These are phyloP conservation scores for Brasenia schreberi DNA, from an alignment of 164 flowering plant species.

Conservation along the genomic window DNA sequence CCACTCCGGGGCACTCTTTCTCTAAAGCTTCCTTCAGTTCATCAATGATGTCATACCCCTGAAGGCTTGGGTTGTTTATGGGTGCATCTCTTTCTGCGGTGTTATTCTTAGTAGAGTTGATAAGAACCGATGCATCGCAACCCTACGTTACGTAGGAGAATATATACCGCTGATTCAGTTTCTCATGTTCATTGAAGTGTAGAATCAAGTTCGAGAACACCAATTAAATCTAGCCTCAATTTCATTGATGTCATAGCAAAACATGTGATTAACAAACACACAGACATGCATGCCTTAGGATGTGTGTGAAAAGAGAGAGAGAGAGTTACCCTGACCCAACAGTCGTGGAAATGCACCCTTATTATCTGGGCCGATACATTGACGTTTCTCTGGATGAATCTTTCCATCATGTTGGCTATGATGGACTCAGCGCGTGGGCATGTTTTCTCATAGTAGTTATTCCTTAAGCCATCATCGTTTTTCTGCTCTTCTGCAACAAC, in stretches of 20 bases:
- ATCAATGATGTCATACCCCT: too few relatives aligned
- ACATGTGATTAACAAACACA: too few relatives aligned
- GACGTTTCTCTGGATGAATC: conserved; percentile 10
- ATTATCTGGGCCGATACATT: conserved; percentile 19
- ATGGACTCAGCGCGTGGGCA: conserved; percentile 20
- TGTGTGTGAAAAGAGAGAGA: too few relatives aligned
- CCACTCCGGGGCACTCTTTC: too few relatives aligned
- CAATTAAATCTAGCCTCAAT: too few relatives aligned
- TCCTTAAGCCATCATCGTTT: background rate
- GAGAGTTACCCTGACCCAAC: conserved; percentile 14
- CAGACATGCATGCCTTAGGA: background rate
- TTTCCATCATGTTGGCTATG: conserved; percentile 8
- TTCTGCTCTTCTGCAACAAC: too few relatives aligned
- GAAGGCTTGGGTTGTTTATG: too few relatives aligned
- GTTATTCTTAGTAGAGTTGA: conserved; percentile 12
- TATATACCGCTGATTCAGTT: too few relatives aligned
- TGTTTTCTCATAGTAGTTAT: background rate
- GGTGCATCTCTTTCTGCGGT: conserved; percentile 20
- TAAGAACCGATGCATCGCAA: conserved; percentile 24
- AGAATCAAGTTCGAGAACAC: too few relatives aligned
- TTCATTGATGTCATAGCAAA: too few relatives aligned
- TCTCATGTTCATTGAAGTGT: too few relatives aligned
- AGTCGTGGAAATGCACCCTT: conserved; percentile 32
- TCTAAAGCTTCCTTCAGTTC: too few relatives aligned
- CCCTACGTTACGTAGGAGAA: conserved; percentile 9